Evolutionary conservation across 2,329 filamentous ascomycete species (phyloP).

Genomic region (Amauroascus verrucosus): DNA sequence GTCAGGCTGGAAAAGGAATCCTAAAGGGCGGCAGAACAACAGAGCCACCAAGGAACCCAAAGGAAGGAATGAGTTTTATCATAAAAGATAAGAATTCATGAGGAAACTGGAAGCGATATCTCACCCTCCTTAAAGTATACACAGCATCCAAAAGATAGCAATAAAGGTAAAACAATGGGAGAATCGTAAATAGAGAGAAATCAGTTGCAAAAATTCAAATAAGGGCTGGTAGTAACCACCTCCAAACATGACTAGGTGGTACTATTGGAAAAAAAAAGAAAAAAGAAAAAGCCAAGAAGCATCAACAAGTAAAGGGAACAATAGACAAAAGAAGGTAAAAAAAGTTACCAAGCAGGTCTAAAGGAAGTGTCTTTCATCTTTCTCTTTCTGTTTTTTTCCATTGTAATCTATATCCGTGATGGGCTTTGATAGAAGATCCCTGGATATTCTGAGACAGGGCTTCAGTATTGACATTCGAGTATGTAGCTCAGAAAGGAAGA

Average conservation of each 20-base stretch:
- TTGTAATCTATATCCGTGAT: background rate
- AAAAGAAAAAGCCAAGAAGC: background rate
- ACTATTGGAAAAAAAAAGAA: background rate
- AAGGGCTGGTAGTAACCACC: background rate
- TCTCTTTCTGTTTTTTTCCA: background rate
- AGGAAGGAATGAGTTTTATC: background rate
- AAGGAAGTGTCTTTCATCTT: background rate
- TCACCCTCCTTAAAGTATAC: background rate
- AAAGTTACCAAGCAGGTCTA: conserved; percentile 1
- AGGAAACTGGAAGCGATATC: no score
- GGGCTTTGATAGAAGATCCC: no score
- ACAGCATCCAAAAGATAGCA: background rate
- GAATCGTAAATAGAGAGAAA: background rate
- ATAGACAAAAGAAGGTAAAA: background rate
- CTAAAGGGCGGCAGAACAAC: no score
- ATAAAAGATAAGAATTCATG: background rate
- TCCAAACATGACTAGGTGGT: background rate
- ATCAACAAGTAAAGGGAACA: background rate
- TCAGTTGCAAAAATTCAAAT: background rate
- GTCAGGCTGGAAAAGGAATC: background rate
- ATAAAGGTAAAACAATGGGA: background rate
- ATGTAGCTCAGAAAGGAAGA: background rate
- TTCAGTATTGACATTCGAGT: background rate
- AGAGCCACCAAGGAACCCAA: background rate
- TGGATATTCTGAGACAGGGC: background rate